These are phyloP conservation scores for Polytrichum commune DNA, from an alignment of 225 moss, liverwort and hornwort species.

Conservation along the genomic window DNA sequence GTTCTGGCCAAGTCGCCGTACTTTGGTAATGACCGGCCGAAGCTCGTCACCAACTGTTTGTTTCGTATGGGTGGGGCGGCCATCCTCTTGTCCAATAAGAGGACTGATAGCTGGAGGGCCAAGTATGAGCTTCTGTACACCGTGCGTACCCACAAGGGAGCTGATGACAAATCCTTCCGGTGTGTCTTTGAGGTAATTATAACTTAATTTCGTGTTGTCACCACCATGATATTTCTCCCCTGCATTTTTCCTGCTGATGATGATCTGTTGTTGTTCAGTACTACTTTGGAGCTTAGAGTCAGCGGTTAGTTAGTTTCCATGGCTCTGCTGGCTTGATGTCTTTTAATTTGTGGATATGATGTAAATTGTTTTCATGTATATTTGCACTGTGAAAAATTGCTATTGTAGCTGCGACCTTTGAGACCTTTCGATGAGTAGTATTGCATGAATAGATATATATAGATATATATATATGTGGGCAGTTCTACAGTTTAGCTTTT, in stretches of 20 bases:
- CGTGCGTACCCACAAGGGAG: slow-evolving; percentile 57
- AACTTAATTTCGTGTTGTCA: not conserved
- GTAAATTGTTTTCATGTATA: no score
- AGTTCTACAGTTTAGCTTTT: no score
- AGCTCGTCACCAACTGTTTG: slow-evolving; percentile 56
- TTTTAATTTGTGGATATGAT: no score
- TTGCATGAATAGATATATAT: no score
- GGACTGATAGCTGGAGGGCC: slow-evolving; percentile 20
- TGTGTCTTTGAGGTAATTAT: slow-evolving; percentile 44
- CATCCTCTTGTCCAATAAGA: slow-evolving; percentile 37
- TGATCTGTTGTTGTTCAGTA: not conserved
- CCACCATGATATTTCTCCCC: not conserved
- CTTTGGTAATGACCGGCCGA: slow-evolving; percentile 40
- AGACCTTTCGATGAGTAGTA: no score
- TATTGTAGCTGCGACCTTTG: no score
- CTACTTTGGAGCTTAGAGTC: not conserved
- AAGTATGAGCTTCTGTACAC: slow-evolving; percentile 52
- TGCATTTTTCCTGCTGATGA: not conserved
- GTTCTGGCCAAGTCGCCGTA: slow-evolving; percentile 29
- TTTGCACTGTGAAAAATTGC: no score
- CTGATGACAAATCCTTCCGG: slow-evolving; percentile 43
- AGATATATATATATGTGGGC: no score
- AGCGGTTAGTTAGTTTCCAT: not conserved
- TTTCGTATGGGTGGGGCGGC: slow-evolving; percentile 45
- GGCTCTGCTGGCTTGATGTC: no score